Evolutionary conservation across 2,329 filamentous ascomycete genomes (phyloP).

Genomic region (Colletotrichum cordylinicola): DNA sequence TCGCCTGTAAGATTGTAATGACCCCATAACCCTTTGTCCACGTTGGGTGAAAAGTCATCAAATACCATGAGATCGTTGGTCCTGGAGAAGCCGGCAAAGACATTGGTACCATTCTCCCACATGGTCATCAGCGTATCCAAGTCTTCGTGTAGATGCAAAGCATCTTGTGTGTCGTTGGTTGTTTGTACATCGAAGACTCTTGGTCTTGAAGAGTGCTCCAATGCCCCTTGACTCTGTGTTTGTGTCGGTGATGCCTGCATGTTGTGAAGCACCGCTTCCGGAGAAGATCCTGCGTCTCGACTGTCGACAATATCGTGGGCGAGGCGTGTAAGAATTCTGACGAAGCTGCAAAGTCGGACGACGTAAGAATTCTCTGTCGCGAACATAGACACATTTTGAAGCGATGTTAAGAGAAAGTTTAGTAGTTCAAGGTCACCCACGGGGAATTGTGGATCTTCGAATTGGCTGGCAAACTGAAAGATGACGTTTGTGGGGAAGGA

Average conservation of each 20-base stretch:
- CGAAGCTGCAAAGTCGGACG: neutral
- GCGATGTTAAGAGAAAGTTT: neutral
- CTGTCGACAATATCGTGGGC: neutral
- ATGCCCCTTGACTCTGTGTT: neutral
- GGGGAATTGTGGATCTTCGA: neutral
- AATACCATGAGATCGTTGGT: neutral
- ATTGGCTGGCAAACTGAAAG: neutral
- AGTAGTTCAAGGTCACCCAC: neutral
- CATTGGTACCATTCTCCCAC: neutral
- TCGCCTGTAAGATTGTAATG: neutral
- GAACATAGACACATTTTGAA: neutral
- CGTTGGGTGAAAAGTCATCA: neutral
- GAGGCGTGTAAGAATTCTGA: neutral
- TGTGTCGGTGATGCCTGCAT: neutral
- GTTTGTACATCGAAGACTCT: neutral
- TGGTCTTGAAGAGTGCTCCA: neutral
- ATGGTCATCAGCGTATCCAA: neutral
- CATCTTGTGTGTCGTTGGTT: neutral
- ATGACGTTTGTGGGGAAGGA: neutral
- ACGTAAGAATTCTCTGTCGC: neutral
- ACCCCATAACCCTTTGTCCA: neutral
- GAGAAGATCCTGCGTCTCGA: neutral
- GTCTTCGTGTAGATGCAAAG: neutral
- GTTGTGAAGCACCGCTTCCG: neutral
- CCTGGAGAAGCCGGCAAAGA: neutral